Base-by-base conservation (phyloP, 75 land plant genomes). In the Pinus albicaulis region DNA sequence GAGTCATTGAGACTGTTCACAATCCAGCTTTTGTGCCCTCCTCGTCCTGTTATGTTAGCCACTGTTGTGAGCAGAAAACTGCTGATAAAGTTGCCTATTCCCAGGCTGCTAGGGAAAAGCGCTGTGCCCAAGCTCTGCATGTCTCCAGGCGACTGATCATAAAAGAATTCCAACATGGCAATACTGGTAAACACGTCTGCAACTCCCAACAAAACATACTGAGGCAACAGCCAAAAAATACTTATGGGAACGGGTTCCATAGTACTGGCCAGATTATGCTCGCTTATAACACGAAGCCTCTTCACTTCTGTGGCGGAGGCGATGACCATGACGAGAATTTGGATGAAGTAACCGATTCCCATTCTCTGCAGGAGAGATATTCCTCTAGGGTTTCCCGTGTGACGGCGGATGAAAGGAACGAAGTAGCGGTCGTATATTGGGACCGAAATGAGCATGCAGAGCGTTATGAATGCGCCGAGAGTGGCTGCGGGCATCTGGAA, bases 101-200 rank as follows among this genome's bases (percentile, higher is more conserved):
- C 96, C 41, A 93, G 81, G 31, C 90, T 91, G 56, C 92, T 94
- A 2, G 95, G 86, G 79, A 86, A 96, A 64, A 90, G 81, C 1
- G 96, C 91, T 1, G 92, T 91, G 15, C 98, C 99, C 7, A 96
- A 75, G 85, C 99, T 96, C 60, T 90, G 88, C 96, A 96, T 91
- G 55, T 84, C 89, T 22, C 85, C 89, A 15, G 96, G 96, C 0
- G 94, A 88, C 68, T 96, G 92, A 74, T 88, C 90, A 66, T 93
- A 91, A 88, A 94, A 94, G 74, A 96, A 96, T 71, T 96, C 99
- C 38, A 96, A 70, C 79, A 92, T 70, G 11, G 93, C 99, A 56
- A 91, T 82, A 52, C 84, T 86, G 24, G 71, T 88, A 77, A 96
- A 93, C 56, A 90, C 94, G 60, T 90, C 94, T 38, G 80, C 89